Conservation (phyloP, 1,139 yeast genomes). For the Debaryomyces fabryi region DNA sequence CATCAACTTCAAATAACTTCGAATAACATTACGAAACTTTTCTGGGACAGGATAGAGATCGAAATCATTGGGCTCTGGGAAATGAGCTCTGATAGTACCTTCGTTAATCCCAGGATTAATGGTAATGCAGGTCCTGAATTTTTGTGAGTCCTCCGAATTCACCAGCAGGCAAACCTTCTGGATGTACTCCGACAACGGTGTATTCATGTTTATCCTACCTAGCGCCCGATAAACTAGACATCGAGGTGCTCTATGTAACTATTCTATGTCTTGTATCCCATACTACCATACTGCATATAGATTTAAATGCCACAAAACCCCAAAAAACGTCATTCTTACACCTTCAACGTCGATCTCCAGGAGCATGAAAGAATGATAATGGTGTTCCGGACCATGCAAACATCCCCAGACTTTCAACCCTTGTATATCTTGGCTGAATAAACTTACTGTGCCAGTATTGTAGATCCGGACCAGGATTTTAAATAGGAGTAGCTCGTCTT, state of each 20-base stretch:
- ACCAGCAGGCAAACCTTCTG: constrained; percentile 23
- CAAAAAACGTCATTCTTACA: not conserved
- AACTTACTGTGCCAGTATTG: not conserved
- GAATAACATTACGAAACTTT: constrained; percentile 39
- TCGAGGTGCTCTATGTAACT: not conserved
- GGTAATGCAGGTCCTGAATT: constrained; percentile 30
- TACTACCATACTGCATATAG: constrained; percentile 1
- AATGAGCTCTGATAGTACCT: constrained; percentile 32
- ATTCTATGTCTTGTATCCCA: not conserved
- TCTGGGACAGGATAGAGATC: constrained; percentile 42
- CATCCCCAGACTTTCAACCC: not conserved
- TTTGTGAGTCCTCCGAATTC: constrained; percentile 21
- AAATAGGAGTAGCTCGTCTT: constrained; percentile 7
- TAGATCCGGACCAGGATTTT: not conserved
- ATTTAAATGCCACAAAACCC: not conserved
- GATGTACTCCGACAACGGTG: constrained; percentile 21
- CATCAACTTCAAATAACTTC: constrained; percentile 39
- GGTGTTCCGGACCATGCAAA: not conserved
- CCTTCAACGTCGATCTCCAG: not conserved
- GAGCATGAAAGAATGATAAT: not conserved
- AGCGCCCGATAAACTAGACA: not conserved
- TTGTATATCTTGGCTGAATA: not conserved
- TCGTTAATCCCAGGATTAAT: constrained; percentile 36
- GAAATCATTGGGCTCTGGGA: constrained; percentile 42
- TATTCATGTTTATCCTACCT: constrained; percentile 9